A percentile compares a stretch with the other conserved stretches of the same genome.
Evolutionary conservation across 2,329 filamentous ascomycete species (phyloP).

Genomic region (Sporothrix curviconia): DNA sequence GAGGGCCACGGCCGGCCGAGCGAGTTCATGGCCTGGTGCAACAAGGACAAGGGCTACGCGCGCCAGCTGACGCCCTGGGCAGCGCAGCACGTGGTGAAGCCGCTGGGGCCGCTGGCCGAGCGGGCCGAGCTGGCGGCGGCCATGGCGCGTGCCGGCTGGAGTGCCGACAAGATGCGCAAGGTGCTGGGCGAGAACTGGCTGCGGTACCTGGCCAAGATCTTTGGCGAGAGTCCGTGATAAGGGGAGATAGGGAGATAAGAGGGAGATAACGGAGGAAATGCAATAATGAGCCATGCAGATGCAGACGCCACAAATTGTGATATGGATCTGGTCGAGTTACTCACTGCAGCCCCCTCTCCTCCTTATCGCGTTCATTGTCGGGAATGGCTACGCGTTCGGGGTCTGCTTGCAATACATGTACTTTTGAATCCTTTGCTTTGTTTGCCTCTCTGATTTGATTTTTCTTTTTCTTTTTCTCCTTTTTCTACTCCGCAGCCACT

Average conservation of each 20-base stretch:
- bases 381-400: too few species aligned
- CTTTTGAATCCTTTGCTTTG: too few species aligned
- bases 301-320: too few species aligned
- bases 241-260: neutral
- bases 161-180: conserved; percentile 32
- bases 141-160: conserved; percentile 34
- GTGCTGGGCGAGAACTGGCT: conserved; percentile 35
- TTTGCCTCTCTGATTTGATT: too few species aligned
- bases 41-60: conserved; percentile 35
- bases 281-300: neutral
- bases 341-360: too few species aligned
- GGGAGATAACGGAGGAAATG: neutral
- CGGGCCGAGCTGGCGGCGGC: conserved; percentile 29
- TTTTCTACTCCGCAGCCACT: neutral
- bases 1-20: conserved; percentile 33
- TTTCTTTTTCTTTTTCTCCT: too few species aligned
- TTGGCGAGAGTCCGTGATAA: conserved; percentile 14
- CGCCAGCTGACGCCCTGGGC: conserved; percentile 33
- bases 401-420: too few species aligned
- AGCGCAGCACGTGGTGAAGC: conserved; percentile 35
- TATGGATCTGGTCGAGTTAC: too few species aligned
- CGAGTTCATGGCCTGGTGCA: conserved; percentile 36
- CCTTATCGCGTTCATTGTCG: too few species aligned
- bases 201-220: conserved; percentile 31
- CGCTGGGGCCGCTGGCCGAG: conserved; percentile 31